Evolutionary conservation across 805 yeast species (phyloP).

Genomic region (Saturnispora silvae): DNA sequence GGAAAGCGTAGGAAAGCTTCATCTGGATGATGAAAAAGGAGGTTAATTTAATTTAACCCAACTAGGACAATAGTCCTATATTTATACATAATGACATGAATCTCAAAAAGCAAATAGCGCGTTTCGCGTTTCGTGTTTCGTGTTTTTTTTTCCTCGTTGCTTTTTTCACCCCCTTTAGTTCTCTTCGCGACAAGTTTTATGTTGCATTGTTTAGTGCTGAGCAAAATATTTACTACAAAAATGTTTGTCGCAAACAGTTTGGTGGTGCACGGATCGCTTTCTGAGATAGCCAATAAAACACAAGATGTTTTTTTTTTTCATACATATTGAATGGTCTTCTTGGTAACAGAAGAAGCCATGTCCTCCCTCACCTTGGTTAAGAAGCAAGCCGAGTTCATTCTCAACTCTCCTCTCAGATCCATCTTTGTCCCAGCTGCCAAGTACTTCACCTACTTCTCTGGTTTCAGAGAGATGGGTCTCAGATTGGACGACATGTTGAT

Average conservation of each 20-base stretch:
- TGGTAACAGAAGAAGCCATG: no score
- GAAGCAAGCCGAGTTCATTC: constrained; percentile 67
- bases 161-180: no score
- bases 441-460: constrained; percentile 61
- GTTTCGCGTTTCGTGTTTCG: background rate
- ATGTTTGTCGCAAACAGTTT: background rate
- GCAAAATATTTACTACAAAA: background rate
- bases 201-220: no score
- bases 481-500: constrained; percentile 78
- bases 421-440: constrained; percentile 73
- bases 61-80: no score
- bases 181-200: no score
- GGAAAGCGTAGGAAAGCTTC: background rate
- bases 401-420: constrained; percentile 72
- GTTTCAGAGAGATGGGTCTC: constrained; percentile 92
- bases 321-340: background rate
- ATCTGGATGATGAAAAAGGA: background rate
- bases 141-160: background rate
- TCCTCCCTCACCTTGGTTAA: constrained; percentile 58
- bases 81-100: no score
- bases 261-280: background rate
- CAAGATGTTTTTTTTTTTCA: background rate
- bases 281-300: background rate
- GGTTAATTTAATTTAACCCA: no score
- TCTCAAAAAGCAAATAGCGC: background rate